Conservation (phyloP, 2,329 filamentous ascomycete genomes). For the Fusarium austroafricanum region DNA sequence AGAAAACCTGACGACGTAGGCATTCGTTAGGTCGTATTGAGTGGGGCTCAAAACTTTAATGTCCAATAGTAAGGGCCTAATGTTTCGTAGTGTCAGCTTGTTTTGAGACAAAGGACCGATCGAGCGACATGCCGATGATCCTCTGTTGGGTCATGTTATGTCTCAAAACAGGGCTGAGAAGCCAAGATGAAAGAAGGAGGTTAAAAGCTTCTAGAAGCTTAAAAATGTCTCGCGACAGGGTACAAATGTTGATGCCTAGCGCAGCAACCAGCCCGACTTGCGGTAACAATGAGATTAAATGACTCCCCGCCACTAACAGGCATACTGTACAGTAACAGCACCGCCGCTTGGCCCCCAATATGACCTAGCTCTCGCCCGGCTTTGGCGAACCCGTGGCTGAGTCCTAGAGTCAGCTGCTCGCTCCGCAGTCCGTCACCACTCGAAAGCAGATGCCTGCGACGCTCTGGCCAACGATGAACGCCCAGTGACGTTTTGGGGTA, state of each 20-base stretch:
- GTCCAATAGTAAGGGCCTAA: neutral
- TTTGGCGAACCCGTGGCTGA: conserved; percentile 20
- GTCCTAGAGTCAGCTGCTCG: conserved; percentile 22
- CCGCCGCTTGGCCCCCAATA: neutral
- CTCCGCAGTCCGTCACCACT: neutral
- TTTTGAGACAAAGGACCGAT: conserved; percentile 5
- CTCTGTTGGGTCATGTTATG: too few species aligned
- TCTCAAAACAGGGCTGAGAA: neutral
- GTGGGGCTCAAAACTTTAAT: neutral
- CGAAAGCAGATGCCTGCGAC: conserved; percentile 18
- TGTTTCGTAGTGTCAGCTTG: neutral
- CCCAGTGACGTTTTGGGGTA: neutral
- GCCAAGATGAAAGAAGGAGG: neutral
- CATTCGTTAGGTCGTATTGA: neutral
- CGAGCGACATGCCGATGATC: neutral
- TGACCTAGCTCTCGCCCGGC: conserved; percentile 4
- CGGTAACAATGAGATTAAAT: neutral
- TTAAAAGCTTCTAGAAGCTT: conserved; percentile 18
- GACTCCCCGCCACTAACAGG: neutral
- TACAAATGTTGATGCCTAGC: conserved; percentile 25
- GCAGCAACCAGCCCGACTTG: neutral
- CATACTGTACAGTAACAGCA: neutral
- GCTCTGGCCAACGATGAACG: neutral
- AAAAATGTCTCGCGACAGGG: neutral
- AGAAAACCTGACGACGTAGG: neutral